phyloP scores from a whole-genome alignment of 768 basidiomycete genomes.

The Clitopilus hobsonii region DNA sequence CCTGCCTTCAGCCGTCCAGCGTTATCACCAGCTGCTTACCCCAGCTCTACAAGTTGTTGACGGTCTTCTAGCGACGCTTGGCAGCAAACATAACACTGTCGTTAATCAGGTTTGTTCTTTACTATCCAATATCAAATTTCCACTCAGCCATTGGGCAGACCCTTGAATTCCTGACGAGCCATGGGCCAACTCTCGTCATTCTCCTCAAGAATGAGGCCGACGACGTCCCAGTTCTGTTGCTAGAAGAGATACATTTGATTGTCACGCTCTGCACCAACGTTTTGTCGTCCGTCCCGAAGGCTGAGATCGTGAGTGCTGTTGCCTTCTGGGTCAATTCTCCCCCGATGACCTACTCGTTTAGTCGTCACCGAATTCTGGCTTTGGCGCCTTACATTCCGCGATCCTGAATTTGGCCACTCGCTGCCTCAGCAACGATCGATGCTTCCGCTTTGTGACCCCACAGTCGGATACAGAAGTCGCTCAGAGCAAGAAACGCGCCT shows the following conservation, averaged over 20 bases:
- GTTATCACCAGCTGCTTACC: conserved; percentile 89
- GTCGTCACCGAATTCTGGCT: conserved; percentile 68
- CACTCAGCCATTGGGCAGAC: conserved; percentile 38
- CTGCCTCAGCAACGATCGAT: conserved; percentile 56
- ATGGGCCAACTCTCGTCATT: conserved; percentile 80
- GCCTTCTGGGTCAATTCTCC: not conserved
- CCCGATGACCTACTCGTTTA: conserved; percentile 13
- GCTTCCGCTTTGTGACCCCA: conserved; percentile 54
- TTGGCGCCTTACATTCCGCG: conserved; percentile 81
- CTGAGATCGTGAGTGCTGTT: conserved; percentile 63
- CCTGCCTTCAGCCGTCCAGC: conserved; percentile 79
- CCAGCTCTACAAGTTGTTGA: conserved; percentile 81
- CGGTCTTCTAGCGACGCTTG: conserved; percentile 74
- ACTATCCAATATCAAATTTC: not conserved
- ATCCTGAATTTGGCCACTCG: conserved; percentile 72
- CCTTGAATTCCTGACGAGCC: conserved; percentile 74
- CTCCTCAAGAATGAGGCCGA: conserved; percentile 73
- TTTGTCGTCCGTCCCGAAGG: conserved; percentile 65
- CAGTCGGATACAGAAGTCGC: conserved; percentile 63
- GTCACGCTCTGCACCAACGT: conserved; percentile 67
- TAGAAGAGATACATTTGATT: conserved; percentile 80
- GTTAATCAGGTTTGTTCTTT: conserved; percentile 53
- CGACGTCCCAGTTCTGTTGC: conserved; percentile 52
- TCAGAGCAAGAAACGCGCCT: conserved; percentile 47
- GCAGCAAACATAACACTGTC: conserved; percentile 60